Evolutionary conservation across 257 asterid genomes (phyloP).

Genomic region (Jaltomata sinuosa): DNA sequence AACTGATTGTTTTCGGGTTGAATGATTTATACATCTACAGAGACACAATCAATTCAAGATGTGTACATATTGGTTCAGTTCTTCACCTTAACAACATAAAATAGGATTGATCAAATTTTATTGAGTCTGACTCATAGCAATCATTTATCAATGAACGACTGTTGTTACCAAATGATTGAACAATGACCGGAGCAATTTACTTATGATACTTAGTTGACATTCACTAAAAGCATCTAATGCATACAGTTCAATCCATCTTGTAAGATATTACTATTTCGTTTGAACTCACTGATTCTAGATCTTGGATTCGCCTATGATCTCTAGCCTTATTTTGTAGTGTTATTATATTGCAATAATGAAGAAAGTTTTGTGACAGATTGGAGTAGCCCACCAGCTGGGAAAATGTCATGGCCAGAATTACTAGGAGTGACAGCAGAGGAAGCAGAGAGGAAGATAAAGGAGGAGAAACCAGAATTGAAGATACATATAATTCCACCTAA

Average conservation of each 20-base stretch:
- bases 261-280: neutral
- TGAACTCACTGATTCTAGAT: neutral
- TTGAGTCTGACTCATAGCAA: too few species aligned
- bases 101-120: too few species aligned
- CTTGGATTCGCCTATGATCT: neutral
- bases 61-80: neutral
- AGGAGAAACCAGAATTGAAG: slow-evolving; percentile 18
- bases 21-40: neutral
- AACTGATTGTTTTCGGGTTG: neutral
- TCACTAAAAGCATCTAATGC: too few species aligned
- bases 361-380: neutral
- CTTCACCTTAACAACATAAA: too few species aligned
- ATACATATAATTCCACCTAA: slow-evolving; percentile 19
- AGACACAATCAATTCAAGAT: neutral
- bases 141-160: too few species aligned
- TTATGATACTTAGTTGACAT: too few species aligned
- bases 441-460: slow-evolving; percentile 38
- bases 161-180: too few species aligned
- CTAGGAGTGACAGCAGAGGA: slow-evolving; percentile 40
- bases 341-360: neutral
- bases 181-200: too few species aligned
- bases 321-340: neutral
- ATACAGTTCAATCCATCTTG: too few species aligned
- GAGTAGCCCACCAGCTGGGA: slow-evolving; percentile 4
- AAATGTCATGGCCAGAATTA: slow-evolving; percentile 46